phyloP scores from a whole-genome alignment of 768 basidiomycete species.

The Austroboletus festivus region DNA sequence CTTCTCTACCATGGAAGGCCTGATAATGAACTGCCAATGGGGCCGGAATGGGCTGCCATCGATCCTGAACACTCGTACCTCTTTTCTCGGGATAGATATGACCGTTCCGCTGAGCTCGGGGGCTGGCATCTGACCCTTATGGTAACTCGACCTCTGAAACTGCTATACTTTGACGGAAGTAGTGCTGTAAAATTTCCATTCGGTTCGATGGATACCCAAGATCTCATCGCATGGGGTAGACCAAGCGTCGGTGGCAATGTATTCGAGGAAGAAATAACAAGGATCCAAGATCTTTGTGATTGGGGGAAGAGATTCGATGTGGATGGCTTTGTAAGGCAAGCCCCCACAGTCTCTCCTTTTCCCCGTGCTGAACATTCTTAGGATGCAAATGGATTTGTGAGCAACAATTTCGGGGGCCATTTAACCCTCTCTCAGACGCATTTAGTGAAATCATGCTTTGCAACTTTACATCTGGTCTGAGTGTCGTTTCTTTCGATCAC shows the following conservation, averaged over 20 bases:
- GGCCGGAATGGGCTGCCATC: constrained; percentile 33
- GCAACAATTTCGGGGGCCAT: neutral
- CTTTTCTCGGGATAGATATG: constrained; percentile 29
- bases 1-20: constrained; percentile 33
- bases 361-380: constrained; percentile 1
- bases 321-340: constrained; percentile 48
- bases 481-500: constrained; percentile 19
- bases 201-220: constrained; percentile 46
- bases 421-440: neutral
- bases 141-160: constrained; percentile 34
- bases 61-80: constrained; percentile 38
- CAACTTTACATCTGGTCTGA: constrained; percentile 29
- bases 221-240: constrained; percentile 42
- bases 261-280: constrained; percentile 30
- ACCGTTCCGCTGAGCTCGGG: neutral
- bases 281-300: constrained; percentile 40
- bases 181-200: constrained; percentile 42
- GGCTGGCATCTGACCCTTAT: constrained; percentile 19
- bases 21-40: constrained; percentile 22
- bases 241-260: constrained; percentile 8
- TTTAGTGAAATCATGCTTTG: constrained; percentile 38
- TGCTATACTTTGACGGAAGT: constrained; percentile 53
- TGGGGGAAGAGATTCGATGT: constrained; percentile 41
- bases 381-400: constrained; percentile 34
- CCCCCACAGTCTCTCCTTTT: neutral